Base-by-base conservation (phyloP, 208 protist genomes). In the Trypanosoma brucei region DNA sequence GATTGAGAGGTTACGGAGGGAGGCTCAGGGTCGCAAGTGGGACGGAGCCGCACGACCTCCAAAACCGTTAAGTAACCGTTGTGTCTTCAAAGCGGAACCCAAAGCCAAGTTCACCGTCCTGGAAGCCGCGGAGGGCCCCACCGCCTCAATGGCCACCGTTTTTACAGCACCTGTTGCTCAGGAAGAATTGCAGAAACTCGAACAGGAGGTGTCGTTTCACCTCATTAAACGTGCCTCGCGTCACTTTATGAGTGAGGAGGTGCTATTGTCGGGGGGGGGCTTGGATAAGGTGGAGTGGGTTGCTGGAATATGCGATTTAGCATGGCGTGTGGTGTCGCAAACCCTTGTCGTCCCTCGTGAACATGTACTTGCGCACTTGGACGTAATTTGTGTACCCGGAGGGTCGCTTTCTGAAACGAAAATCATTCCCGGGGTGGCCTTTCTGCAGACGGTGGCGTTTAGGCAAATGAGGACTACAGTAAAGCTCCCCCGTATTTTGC, bases 401-500 rank as follows among this genome's bases (percentile, higher is more conserved):
- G 70, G 58, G 1, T 22, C 8, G 31, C 59, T 76, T 56, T n/a
- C 22, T 44, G 58, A 76, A 33, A 59, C 65, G 36, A 55, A 61
- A 57, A 58, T 75, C 50, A 64, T 62, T 60, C 38, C 52, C 35
- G 70, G 59, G 14, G 39, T 76, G 7, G 61, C 61, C 6, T 76
- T 72, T 54, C 1, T 62, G 7, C 64, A 76, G 44, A 68, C 44
- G 6, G 36, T 81, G n/a, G 66, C 58, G 4, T 78, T 57, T 35
- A 65, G 67, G 40, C 66, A 68, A 11, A 78, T 80, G 70, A 63
- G 72, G 59, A 75, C 62, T 31, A 44, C 44, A 34, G 72, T 83
- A 35, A 46, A 65, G n/a, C 11, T 73, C 7, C 80, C 87, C 0
- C 72, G 74, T 44, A 70, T 91, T 49, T 72, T 94, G 34, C 76